A percentile compares a stretch with the other conserved stretches of the same genome.
Conservation (phyloP, 495 filamentous ascomycete genomes). For the Lasiosphaeria hispida region DNA sequence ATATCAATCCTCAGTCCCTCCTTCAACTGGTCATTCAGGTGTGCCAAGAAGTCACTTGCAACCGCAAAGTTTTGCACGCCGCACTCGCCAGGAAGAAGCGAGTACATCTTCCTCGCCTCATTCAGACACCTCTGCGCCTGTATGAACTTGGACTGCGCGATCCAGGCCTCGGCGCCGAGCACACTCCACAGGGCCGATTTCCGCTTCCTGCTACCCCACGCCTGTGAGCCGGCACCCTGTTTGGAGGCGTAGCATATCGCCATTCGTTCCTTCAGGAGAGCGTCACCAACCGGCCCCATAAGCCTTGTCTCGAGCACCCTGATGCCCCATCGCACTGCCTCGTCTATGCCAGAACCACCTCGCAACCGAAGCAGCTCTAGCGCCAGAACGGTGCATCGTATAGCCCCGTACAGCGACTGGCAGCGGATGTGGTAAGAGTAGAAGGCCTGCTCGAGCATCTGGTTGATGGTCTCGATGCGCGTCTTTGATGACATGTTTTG, state of each 20-base stretch:
- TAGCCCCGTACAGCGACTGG: conserved; percentile 66
- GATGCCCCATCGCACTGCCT: conserved; percentile 81
- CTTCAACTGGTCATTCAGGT: conserved; percentile 58
- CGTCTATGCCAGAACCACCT: conserved; percentile 76
- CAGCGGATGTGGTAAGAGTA: conserved; percentile 92
- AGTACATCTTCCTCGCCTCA: conserved; percentile 68
- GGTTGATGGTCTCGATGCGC: conserved; percentile 74
- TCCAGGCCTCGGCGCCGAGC: conserved; percentile 78
- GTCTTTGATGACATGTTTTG: conserved; percentile 67
- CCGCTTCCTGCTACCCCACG: conserved; percentile 66
- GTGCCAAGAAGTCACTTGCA: conserved; percentile 63
- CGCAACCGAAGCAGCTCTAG: conserved; percentile 79
- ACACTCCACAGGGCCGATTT: conserved; percentile 92
- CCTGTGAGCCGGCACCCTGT: conserved; percentile 57
- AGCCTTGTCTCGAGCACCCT: conserved; percentile 74
- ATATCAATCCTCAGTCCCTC: conserved; percentile 42
- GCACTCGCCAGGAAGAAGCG: conserved; percentile 53
- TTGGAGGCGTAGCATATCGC: conserved; percentile 79
- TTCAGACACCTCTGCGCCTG: conserved; percentile 71
- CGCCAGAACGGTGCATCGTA: conserved; percentile 72
- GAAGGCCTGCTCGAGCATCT: conserved; percentile 79
- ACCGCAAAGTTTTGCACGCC: conserved; percentile 53
- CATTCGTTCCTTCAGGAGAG: conserved; percentile 78
- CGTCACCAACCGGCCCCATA: conserved; percentile 69
- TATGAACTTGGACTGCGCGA: conserved; percentile 63